These are phyloP conservation scores for Epichloe sp. DNA, from an alignment of 2,329 filamentous ascomycete genomes.

Conservation along the genomic window DNA sequence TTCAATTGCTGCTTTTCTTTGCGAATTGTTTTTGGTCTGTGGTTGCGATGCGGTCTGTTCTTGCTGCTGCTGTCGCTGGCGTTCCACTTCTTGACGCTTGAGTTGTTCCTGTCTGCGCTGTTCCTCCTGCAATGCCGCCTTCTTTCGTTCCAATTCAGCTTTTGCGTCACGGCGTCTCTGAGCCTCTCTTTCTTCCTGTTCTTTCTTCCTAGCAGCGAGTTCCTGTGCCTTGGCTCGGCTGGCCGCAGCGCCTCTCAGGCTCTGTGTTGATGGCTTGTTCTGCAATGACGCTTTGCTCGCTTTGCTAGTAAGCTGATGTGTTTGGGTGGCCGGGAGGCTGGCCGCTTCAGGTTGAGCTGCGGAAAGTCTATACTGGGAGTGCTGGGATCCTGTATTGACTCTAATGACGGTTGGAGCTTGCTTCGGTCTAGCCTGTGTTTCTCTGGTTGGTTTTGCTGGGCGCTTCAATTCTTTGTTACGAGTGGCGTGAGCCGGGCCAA, in stretches of 20 bases:
- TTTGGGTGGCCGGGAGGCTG: constrained; percentile 19
- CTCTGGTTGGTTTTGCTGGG: constrained; percentile 50
- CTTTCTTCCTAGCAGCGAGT: constrained; percentile 67
- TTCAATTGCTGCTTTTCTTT: constrained; percentile 50
- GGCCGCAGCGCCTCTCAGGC: constrained; percentile 46
- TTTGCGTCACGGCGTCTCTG: constrained; percentile 73
- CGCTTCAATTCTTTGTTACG: constrained; percentile 43
- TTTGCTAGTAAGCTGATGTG: constrained; percentile 44
- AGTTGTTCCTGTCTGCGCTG: constrained; percentile 46
- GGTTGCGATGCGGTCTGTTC: constrained; percentile 45
- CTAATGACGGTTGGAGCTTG: constrained; percentile 58
- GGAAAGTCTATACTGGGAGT: constrained; percentile 43
- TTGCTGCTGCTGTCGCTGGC: constrained; percentile 46
- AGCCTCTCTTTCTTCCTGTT: constrained; percentile 69
- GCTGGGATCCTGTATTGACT: constrained; percentile 54
- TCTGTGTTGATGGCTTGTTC: constrained; percentile 40
- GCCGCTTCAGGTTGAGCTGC: constrained; percentile 38
- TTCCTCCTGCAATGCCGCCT: constrained; percentile 52
- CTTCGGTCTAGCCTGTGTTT: constrained; percentile 43
- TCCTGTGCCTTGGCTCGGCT: constrained; percentile 59
- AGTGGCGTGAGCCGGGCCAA: constrained; percentile 31
- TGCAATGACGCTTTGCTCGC: constrained; percentile 54
- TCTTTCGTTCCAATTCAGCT: constrained; percentile 66
- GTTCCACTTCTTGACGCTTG: constrained; percentile 47
- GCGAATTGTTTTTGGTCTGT: constrained; percentile 53